Base-by-base conservation (phyloP, 352 stramenopile species). In the Globisporangium paroecandrum region DNA sequence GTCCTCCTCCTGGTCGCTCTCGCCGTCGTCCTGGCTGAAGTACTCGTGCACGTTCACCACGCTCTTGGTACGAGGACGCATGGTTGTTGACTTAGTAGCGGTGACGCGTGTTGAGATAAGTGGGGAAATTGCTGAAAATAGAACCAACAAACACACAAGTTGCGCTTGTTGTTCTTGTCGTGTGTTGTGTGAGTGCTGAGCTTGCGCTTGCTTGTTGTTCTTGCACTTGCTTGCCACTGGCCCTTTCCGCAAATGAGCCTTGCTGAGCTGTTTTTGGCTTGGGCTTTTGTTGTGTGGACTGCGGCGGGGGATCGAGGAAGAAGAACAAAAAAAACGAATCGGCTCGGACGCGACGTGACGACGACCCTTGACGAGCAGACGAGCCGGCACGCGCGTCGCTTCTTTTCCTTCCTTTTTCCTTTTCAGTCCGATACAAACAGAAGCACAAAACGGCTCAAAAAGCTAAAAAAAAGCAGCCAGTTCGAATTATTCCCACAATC, bases 21-120 rank as follows among this genome's bases (percentile, higher is more conserved):
- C 73, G 69, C 65, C 79, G 66, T 72, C 78, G 70, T 86, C 81
- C 53, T 77, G 73, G 60, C 81, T 76, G 68, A 93, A 93, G 70
- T 93, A 93, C 63, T 93, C 85, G 73, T 77, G 69, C 51, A 85
- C 75, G 68, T 77, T 90, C 51, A 90, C 80, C 13, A 93, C 81
- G 68, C 78, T 89, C 72, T 84, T 85, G 53, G 85, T 91, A 29
- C 85, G 83, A 59, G 85, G 81, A 34, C 85, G 79, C 85, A 93
- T 93, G 43, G 43, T 46, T 73, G 54, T 6, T n/a, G 32, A 32
- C 10, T 25, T 41, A 22, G 47, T 8, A 20, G 25, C 4, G 29
- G 4, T 0, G 29, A 7, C 29, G 29, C 29, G 13, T 49, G 32
- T 56, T 64, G 58, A 25, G 55, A 22, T 64, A 29, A 18, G 5